These are phyloP conservation scores for Diatrype stigma DNA, from an alignment of 2,329 filamentous ascomycete genomes.

Conservation along the genomic window DNA sequence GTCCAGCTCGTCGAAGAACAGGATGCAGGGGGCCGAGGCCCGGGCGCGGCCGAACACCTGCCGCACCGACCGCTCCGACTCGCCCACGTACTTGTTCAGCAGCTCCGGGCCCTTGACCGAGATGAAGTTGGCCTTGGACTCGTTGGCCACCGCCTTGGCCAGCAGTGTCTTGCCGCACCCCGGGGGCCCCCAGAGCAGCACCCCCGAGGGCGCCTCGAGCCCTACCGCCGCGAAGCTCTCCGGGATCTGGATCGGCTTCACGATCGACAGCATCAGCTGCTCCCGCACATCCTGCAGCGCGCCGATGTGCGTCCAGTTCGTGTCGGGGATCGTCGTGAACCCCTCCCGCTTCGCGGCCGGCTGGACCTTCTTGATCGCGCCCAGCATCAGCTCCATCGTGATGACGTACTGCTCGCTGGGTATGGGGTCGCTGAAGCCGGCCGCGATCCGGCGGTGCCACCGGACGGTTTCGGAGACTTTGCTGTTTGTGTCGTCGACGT, in stretches of 20 bases:
- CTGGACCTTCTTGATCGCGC: slow-evolving; percentile 70
- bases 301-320: slow-evolving; percentile 90
- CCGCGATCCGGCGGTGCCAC: slow-evolving; percentile 11
- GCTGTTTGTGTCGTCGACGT: slow-evolving; percentile 8
- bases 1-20: slow-evolving; percentile 98
- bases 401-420: slow-evolving; percentile 24
- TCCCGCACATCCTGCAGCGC: slow-evolving; percentile 75
- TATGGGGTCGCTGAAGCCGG: slow-evolving; percentile 14
- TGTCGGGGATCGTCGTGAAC: slow-evolving; percentile 89
- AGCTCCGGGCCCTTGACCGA: slow-evolving; percentile 95
- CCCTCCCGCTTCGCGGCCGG: slow-evolving; percentile 87
- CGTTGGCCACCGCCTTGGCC: slow-evolving; percentile 92
- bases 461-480: slow-evolving; percentile 4
- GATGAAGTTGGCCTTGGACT: slow-evolving; percentile 96
- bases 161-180: slow-evolving; percentile 96
- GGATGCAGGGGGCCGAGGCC: slow-evolving; percentile 82
- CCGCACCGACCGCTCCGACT: slow-evolving; percentile 88
- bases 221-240: slow-evolving; percentile 72
- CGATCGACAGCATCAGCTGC: slow-evolving; percentile 79
- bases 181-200: slow-evolving; percentile 92
- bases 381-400: slow-evolving; percentile 62
- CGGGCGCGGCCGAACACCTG: slow-evolving; percentile 88
- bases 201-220: slow-evolving; percentile 76
- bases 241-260: slow-evolving; percentile 82
- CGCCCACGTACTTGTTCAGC: slow-evolving; percentile 95